Conservation (phyloP, 2,329 filamentous ascomycete genomes). For the Canariomyces notabilis region DNA sequence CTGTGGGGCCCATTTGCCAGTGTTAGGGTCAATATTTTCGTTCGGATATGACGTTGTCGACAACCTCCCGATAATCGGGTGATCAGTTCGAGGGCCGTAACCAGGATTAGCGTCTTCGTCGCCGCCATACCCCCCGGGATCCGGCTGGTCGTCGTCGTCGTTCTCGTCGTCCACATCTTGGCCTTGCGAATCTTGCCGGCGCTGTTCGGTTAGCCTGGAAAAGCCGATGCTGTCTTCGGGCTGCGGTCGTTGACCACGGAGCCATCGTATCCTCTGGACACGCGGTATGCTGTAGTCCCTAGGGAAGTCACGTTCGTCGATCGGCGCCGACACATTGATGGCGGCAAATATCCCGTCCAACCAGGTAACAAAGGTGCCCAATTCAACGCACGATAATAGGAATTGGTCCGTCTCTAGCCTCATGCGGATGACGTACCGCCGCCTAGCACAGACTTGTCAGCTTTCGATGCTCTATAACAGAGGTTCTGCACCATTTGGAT, state of each 20-base stretch:
- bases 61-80: constrained; percentile 33
- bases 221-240: constrained; percentile 24
- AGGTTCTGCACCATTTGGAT: background rate
- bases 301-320: constrained; percentile 65
- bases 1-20: constrained; percentile 53
- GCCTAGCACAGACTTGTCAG: constrained; percentile 37
- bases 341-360: constrained; percentile 65
- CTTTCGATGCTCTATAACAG: constrained; percentile 5
- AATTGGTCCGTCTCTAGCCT: constrained; percentile 71
- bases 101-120: constrained; percentile 14
- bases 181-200: constrained; percentile 13
- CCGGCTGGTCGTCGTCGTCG: constrained; percentile 13
- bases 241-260: constrained; percentile 35
- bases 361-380: constrained; percentile 64
- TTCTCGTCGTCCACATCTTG: constrained; percentile 16
- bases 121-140: constrained; percentile 20
- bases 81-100: constrained; percentile 14
- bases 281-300: constrained; percentile 57
- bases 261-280: constrained; percentile 49
- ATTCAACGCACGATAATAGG: constrained; percentile 59
- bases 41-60: constrained; percentile 44
- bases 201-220: constrained; percentile 21
- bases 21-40: constrained; percentile 41
- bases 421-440: constrained; percentile 64
- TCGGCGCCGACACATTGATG: constrained; percentile 63